These are phyloP conservation scores for Yamadazyma siamensis DNA, from an alignment of 1,139 yeast species.

Conservation along the genomic window DNA sequence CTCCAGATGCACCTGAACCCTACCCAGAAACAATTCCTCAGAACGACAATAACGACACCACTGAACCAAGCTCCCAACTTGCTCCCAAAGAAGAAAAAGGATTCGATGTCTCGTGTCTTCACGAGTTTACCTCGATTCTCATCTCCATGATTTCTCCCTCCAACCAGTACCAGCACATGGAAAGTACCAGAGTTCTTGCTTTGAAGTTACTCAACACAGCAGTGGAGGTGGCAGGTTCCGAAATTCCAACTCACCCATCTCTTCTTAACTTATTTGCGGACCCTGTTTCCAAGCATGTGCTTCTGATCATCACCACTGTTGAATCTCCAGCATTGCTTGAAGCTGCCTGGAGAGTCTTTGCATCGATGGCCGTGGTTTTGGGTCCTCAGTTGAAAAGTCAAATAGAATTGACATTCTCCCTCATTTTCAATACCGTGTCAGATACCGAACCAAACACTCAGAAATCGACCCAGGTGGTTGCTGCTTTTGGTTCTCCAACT, in stretches of 20 bases:
- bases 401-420: slow-evolving; percentile 60
- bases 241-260: slow-evolving; percentile 62
- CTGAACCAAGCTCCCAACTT: neutral
- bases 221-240: slow-evolving; percentile 75
- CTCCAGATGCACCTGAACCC: neutral
- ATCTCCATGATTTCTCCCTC: slow-evolving; percentile 84
- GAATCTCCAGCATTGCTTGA: slow-evolving; percentile 69
- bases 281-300: slow-evolving; percentile 76
- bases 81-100: slow-evolving; percentile 32
- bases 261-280: slow-evolving; percentile 70
- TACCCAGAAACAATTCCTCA: no score
- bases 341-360: slow-evolving; percentile 71
- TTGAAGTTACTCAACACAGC: slow-evolving; percentile 72
- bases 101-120: slow-evolving; percentile 65
- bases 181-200: slow-evolving; percentile 82
- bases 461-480: neutral
- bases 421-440: slow-evolving; percentile 42
- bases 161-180: slow-evolving; percentile 81
- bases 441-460: neutral
- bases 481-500: slow-evolving; percentile 8
- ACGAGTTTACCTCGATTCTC: slow-evolving; percentile 68
- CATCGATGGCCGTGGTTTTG: slow-evolving; percentile 60
- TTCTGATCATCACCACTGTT: slow-evolving; percentile 71
- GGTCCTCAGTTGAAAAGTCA: slow-evolving; percentile 62
- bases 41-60: neutral